Evolutionary conservation across 2,329 filamentous ascomycete species (phyloP), one percentile per base, ranked within the genome.

Genomic region (Scolecobasidium constrictum): DNA sequence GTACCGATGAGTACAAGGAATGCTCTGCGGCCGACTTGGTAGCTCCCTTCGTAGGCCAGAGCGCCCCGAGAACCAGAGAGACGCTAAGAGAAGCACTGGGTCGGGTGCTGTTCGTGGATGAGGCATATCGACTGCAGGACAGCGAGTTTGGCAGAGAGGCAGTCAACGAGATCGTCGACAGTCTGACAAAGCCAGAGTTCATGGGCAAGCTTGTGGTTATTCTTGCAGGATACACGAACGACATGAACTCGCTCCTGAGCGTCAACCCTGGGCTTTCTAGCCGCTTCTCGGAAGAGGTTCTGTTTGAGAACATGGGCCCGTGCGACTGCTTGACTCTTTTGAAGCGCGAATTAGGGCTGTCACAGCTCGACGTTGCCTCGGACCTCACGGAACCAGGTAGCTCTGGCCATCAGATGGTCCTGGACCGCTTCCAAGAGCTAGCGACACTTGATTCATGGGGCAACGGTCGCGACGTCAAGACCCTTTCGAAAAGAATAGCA

Each of bases 51-150:
- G 51, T 84, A 0, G 83, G 83, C 0, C 79, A 85, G 0, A 86
- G 81, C 0, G 79, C 77, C 0, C 80, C 79, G 0, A 83, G 83
- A 47, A 77, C 81, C 0, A 66, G 70, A 6, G 64, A 72, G 21
- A 57, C 73, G 0, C 59, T 86, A 0, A 77, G 84, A 42, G 72
- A 66, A 28, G 75, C 73, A 0, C 65, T 85, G 0, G 81, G 83
- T 0, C 74, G 72, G 17, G 76, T 86, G 0, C 65, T 87, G 0
- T 79, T 86, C 47, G 72, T 87, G 5, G 82, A 86, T 44, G 81
- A 86, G 53, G 81, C 81, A 0, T 86, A 86, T 49, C 69, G 80
- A 0, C 68, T 86, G 1, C 66, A 62, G 0, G 69, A 73, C 1
- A 75, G 74, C 0, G 51, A 53, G 0, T 86, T 75, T 49, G 77